Base-by-base conservation (phyloP, 2,329 filamentous ascomycete genomes). In the Ustulina deusta region DNA sequence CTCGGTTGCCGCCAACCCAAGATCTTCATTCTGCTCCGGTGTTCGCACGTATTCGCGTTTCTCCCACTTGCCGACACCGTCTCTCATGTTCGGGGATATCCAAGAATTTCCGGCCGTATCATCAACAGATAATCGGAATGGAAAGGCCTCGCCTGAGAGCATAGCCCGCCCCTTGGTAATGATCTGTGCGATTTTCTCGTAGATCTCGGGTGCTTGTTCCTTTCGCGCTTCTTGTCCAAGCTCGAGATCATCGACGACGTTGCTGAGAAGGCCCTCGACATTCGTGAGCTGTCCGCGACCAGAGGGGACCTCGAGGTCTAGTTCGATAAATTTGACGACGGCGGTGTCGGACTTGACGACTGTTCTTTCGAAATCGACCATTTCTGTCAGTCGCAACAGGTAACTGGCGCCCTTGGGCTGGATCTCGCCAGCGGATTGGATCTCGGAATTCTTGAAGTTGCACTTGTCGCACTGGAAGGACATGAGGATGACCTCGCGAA, bases 401-500 rank as follows among this genome's bases (percentile, higher is more conserved):
- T 95, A 97, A 78, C 91, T 93, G 22, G 89, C 86, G 61, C 96
- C 96, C 76, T 93, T 93, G 74, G 94, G 91, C 82, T 98, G 96
- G 69, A 98, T 95, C 74, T 94, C 89, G 69, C 94, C 94, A 32
- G 96, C 96, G 9, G 94, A 90, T 79, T 97, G 95, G 74, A 99
- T 92, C 75, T 97, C 95, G 80, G 94, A 94, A 84, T 98, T 97
- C 72, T 91, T 89, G 81, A 95, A 91, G 78, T 90, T 85, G 83
- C 96, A 99, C 81, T 97, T 89, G 6, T 93, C 90, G 84, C 96
- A 99, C 72, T 89, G 88, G 81, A 99, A 99, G 70, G 95, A 98
- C 90, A 97, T 97, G 80, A 99, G 89, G 76, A 99, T 93, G 71
- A 99, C 90, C 80, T 99, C 95, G 83, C 94, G 93, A 85, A 99